phyloP scores from a whole-genome alignment of 2,329 filamentous ascomycete species.

The Clarireedia homoeocarpa region DNA sequence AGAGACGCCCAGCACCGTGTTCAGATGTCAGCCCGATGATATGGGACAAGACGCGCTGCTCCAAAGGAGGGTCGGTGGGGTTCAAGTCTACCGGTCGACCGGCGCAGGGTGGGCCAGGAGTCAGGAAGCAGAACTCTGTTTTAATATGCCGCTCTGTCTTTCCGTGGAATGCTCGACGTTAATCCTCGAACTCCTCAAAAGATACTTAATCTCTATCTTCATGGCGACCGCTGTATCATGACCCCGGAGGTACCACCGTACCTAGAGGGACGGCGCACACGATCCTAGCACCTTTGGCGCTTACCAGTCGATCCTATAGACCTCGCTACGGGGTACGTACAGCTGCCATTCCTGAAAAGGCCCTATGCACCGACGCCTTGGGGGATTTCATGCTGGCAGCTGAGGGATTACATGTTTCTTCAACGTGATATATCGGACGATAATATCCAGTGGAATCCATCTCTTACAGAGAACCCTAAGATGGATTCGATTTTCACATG shows the following conservation, averaged over 20 bases:
- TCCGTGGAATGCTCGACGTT: neutral
- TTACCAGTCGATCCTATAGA: constrained; percentile 2
- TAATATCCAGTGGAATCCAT: neutral
- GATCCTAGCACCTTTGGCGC: neutral
- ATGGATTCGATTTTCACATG: constrained; percentile 8
- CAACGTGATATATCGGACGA: neutral
- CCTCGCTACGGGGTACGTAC: neutral
- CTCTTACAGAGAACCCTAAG: neutral
- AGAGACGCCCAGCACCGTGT: no score
- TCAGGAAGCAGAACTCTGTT: neutral
- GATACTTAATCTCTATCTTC: constrained; percentile 6
- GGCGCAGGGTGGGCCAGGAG: neutral
- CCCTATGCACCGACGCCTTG: neutral
- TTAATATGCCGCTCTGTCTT: neutral
- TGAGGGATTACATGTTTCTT: neutral
- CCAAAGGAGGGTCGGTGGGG: neutral
- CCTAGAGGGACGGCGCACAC: neutral
- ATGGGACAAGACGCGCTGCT: neutral
- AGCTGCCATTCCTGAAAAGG: neutral
- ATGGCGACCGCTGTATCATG: constrained; percentile 5
- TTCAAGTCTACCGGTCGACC: neutral
- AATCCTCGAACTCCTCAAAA: neutral
- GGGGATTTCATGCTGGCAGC: neutral
- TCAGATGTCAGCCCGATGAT: no score
- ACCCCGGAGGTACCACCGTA: neutral